Evolutionary conservation across 192 early-diverging fungal species (phyloP), one percentile per base, ranked within the genome.

Genomic region (Coemansia sp.): DNA sequence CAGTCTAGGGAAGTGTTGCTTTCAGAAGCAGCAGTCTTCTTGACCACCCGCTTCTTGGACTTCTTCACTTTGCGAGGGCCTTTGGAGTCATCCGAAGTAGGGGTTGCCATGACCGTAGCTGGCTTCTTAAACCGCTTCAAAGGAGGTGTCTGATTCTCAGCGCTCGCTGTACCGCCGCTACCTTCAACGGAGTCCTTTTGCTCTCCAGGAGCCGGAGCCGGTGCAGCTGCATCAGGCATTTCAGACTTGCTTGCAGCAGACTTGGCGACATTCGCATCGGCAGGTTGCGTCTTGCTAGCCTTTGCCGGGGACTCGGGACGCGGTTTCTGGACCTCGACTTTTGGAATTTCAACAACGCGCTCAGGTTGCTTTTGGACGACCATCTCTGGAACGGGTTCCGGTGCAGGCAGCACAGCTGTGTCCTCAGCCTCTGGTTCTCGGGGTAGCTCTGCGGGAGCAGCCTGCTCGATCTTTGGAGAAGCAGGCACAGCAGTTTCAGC

Each of bases 1-100:
- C 33, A 49, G 14, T 44, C 33, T 49, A 63, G 35, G 43, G 53
- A 63, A 20, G 57, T 18, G 16, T 46, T 16, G 44, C 15, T 20
- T 33, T 23, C 51, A 26, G 57, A 6, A 26, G 52, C 57, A 21
- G 66, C 30, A 26, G 43, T 56, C 66, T 78, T 78, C 67, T 78
- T 78, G 53, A 78, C 70, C 20, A 72, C 63, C 20, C 69, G 70
- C 62, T 72, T 77, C 66, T 77, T 78, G 20, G 66, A 66, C 67
- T 78, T 78, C 59, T 78, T 78, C 63, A 78, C 63, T 41, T 72
- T 78, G 51, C 76, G 76, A 33, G 76, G 76, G 1, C 76, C 76
- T 45, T 72, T 78, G 20, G 59, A 12, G 6, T 52, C 49, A 7
- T 52, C 49, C 5, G 49, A 6, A 20, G 23, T 6, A 24, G 49